Conservation (phyloP, 352 stramenopile genomes). For the Pelagophyceae sp. region DNA sequence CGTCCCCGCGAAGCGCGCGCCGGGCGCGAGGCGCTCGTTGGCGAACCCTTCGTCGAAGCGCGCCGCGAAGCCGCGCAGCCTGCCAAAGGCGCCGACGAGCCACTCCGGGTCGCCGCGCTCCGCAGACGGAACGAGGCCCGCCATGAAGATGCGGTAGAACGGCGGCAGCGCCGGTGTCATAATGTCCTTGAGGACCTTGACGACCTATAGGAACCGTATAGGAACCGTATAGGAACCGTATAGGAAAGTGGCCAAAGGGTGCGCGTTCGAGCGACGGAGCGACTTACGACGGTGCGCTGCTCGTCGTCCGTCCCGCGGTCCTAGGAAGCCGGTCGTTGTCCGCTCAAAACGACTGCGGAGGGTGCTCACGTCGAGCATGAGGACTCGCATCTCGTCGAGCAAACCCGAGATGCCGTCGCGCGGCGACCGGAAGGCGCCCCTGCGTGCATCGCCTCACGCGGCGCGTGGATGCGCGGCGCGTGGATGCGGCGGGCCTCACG, state of each 20-base stretch:
- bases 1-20: neutral
- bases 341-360: too few relatives aligned
- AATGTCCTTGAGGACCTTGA: conserved; percentile 41
- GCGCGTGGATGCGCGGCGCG: too few relatives aligned
- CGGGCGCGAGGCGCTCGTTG: neutral
- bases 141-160: conserved; percentile 61
- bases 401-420: neutral
- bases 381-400: conserved; percentile 15
- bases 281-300: conserved; percentile 51
- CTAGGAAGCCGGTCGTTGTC: neutral
- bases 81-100: neutral
- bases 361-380: conserved; percentile 20
- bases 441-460: too few relatives aligned
- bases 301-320: neutral
- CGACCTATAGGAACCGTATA: too few relatives aligned
- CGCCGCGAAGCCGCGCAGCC: neutral
- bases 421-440: neutral
- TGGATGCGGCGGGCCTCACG: too few relatives aligned
- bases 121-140: conserved; percentile 45
- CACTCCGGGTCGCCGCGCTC: conserved; percentile 20
- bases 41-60: neutral
- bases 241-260: too few relatives aligned
- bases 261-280: too few relatives aligned
- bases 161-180: conserved; percentile 53
- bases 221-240: too few relatives aligned